Conservation (phyloP, 768 basidiomycete genomes). For the Xerocomus spinulosus region DNA sequence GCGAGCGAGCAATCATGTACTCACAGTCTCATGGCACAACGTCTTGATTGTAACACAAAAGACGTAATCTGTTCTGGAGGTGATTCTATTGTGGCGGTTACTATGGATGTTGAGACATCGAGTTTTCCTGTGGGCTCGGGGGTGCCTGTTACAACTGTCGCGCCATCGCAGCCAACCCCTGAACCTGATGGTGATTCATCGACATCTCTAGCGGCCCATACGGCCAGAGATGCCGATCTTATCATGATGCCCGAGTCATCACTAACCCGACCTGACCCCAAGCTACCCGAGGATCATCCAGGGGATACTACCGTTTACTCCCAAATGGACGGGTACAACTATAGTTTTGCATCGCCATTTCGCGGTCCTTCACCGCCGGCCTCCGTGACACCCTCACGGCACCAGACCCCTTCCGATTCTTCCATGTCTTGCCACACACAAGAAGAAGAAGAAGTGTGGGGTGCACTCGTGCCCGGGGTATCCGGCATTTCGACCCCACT, state of each 20-base stretch:
- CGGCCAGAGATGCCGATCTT: background rate
- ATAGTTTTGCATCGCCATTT: background rate
- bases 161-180: background rate
- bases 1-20: background rate
- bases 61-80: background rate
- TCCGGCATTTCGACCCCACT: conserved; percentile 13
- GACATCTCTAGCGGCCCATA: background rate
- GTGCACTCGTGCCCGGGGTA: conserved; percentile 11
- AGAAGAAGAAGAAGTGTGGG: conserved; percentile 23
- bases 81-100: background rate
- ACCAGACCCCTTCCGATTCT: conserved; percentile 12
- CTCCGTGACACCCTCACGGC: background rate
- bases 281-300: background rate
- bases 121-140: background rate
- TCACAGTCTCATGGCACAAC: background rate
- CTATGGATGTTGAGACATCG: background rate
- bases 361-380: background rate
- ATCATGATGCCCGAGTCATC: conserved; percentile 1
- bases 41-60: background rate
- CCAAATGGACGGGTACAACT: background rate
- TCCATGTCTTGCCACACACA: background rate
- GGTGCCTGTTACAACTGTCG: background rate
- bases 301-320: background rate
- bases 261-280: background rate
- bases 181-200: background rate